phyloP scores from a whole-genome alignment of 2,329 filamentous ascomycete species.

The Colletotrichum sp. region DNA sequence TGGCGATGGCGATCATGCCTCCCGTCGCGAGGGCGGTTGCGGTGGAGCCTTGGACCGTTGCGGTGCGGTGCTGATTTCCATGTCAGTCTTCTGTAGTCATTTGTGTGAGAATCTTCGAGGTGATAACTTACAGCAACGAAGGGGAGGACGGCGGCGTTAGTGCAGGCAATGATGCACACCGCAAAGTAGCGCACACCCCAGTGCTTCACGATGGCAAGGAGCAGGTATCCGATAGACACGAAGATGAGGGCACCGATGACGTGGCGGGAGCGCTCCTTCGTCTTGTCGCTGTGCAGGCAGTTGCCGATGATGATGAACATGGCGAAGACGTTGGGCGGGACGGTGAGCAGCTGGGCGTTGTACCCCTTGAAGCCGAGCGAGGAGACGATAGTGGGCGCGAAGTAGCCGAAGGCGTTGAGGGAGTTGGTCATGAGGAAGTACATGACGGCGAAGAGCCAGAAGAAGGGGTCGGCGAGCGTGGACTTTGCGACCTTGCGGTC shows the following conservation, averaged over 20 bases:
- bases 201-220: slow-evolving; percentile 32
- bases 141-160: slow-evolving; percentile 34
- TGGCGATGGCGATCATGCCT: slow-evolving; percentile 38
- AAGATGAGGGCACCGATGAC: slow-evolving; percentile 31
- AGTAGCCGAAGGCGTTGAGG: slow-evolving; percentile 38
- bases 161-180: slow-evolving; percentile 36
- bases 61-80: slow-evolving; percentile 31
- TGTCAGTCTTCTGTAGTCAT: background rate
- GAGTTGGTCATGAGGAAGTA: slow-evolving; percentile 38
- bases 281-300: slow-evolving; percentile 34
- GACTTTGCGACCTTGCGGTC: slow-evolving; percentile 33
- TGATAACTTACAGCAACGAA: slow-evolving; percentile 33
- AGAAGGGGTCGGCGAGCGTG: slow-evolving; percentile 35
- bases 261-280: slow-evolving; percentile 34
- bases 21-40: slow-evolving; percentile 36
- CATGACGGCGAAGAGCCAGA: slow-evolving; percentile 35
- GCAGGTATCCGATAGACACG: slow-evolving; percentile 31
- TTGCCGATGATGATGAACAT: slow-evolving; percentile 36
- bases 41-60: slow-evolving; percentile 34
- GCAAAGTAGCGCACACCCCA: slow-evolving; percentile 35
- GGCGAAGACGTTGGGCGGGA: slow-evolving; percentile 40
- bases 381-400: slow-evolving; percentile 38
- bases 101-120: too few species aligned
- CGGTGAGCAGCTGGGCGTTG: slow-evolving; percentile 38
- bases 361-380: slow-evolving; percentile 36